A percentile compares a stretch with the other conserved stretches of the same genome.
Conservation (phyloP, 192 early-diverging fungal genomes). For the Podila horticola region DNA sequence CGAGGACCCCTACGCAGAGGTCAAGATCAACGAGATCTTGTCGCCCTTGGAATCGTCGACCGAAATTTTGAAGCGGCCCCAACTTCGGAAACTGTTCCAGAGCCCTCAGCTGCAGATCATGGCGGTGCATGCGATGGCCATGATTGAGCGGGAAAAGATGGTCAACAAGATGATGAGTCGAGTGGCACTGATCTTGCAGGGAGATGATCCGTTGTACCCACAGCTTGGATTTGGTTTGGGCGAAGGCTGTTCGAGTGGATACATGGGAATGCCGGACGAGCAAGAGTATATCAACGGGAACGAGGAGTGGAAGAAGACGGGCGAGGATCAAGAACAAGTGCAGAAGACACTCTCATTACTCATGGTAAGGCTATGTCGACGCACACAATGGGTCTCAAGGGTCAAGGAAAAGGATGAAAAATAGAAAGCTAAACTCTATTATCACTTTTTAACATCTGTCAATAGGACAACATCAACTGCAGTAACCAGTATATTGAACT, state of each 20-base stretch:
- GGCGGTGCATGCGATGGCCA: slow-evolving; percentile 64
- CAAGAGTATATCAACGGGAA: slow-evolving; percentile 26
- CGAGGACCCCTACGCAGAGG: slow-evolving; percentile 71
- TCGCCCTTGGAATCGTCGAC: slow-evolving; percentile 64
- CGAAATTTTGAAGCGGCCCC: slow-evolving; percentile 58
- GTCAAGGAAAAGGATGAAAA: neutral
- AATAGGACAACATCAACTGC: slow-evolving; percentile 67
- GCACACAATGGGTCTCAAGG: too few relatives aligned
- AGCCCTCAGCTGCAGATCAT: slow-evolving; percentile 63
- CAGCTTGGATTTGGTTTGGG: slow-evolving; percentile 62
- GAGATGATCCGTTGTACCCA: slow-evolving; percentile 71
- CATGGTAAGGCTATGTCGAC: slow-evolving; percentile 9
- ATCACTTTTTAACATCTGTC: slow-evolving; percentile 2
- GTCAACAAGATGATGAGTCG: slow-evolving; percentile 68
- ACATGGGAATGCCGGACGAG: slow-evolving; percentile 38
- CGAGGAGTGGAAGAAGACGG: slow-evolving; percentile 44
- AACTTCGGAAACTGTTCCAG: slow-evolving; percentile 63
- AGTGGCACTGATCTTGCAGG: slow-evolving; percentile 61
- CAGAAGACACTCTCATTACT: slow-evolving; percentile 40
- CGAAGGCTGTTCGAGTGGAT: slow-evolving; percentile 35
- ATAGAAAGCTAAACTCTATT: neutral
- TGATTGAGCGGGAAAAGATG: slow-evolving; percentile 71
- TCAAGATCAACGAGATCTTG: slow-evolving; percentile 69
- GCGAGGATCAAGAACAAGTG: slow-evolving; percentile 39
- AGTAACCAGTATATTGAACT: slow-evolving; percentile 67